A percentile compares a stretch with the other conserved stretches of the same genome.
Conservation (phyloP, 2,329 filamentous ascomycete species). For the Sphaerulina vaccinii region DNA sequence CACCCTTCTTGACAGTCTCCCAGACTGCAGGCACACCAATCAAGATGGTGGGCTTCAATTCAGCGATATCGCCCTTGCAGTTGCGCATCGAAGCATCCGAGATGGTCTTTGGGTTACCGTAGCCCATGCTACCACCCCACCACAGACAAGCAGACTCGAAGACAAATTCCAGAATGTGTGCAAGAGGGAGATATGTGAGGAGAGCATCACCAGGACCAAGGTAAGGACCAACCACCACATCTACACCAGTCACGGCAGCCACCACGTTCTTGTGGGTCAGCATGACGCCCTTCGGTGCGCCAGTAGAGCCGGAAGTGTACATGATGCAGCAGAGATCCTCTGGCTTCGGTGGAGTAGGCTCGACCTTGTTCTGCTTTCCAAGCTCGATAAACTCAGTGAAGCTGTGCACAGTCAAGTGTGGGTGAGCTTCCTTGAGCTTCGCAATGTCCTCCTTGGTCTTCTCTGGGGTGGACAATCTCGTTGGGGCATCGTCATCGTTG, state of each 20-base stretch:
- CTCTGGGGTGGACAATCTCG: conserved; percentile 37
- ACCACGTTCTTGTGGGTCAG: conserved; percentile 78
- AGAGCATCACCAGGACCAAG: conserved; percentile 76
- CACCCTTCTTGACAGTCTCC: conserved; percentile 96
- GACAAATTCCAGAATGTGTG: conserved; percentile 94
- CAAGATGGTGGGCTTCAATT: conserved; percentile 84
- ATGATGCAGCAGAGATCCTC: conserved; percentile 79
- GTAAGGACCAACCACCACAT: conserved; percentile 72
- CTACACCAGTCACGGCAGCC: conserved; percentile 78
- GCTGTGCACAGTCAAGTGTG: conserved; percentile 54
- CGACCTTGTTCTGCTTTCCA: conserved; percentile 65
- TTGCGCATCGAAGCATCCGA: conserved; percentile 84
- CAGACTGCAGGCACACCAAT: conserved; percentile 95
- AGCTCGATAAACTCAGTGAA: conserved; percentile 56
- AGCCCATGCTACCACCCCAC: conserved; percentile 89
- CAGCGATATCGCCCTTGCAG: conserved; percentile 89
- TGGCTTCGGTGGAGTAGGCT: conserved; percentile 68
- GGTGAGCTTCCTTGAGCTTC: conserved; percentile 53
- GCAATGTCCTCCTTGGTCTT: conserved; percentile 55
- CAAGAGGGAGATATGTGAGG: conserved; percentile 87
- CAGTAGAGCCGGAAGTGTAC: conserved; percentile 86
- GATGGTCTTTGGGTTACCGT: conserved; percentile 85
- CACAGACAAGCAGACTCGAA: conserved; percentile 89
- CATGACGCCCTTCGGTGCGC: conserved; percentile 82
- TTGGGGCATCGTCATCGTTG: conserved; percentile 50